Evolutionary conservation across 345 rosid species (phyloP), one percentile per base, ranked within the genome.

Genomic region (Camelina laxa): DNA sequence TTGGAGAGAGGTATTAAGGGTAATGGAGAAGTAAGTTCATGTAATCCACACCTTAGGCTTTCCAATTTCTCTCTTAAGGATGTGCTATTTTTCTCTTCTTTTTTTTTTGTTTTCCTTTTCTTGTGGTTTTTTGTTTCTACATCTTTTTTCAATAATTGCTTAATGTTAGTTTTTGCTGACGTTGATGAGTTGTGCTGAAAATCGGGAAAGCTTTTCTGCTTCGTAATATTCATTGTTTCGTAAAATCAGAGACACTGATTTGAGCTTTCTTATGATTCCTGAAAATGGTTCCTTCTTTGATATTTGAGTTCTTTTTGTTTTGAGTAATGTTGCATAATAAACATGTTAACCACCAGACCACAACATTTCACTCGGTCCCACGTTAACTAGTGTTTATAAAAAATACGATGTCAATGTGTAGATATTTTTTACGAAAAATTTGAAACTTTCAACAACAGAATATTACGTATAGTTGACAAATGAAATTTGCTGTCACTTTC

Each of bases 1-100:
- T 96, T 71, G 98, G 98, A 58, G 99, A 95, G 84, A 85, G 98
- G 79, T 92, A 82, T 67, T 96, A 84, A 89, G 67, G 67, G 59
- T 68, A 66, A n/a, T 20, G 45, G 44, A 63, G 51, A 70, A 70
- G 75, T 15, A 57, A 38, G 61, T 38, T 63, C 60, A 16, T 61
- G 69, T 31, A 45, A 54, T 51, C 51, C 19, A 56, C 19, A 56
- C 19, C 36, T 55, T 53, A 62, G 60, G 59, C 74, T 57, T 75
- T 24, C 35, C 11, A 41, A 15, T 51, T 62, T 55, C 30, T 54
- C 19, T 75, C 38, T 0, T n/a, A 42, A 59, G 73, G 60, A 61
- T 51, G 55, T 50, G 61, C 68, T 60, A 19, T 7, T 59, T 64
- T 56, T 65, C 17, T 7, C 9, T 16, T 9, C 1, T 9, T 36